phyloP scores from a whole-genome alignment of 1,139 yeast genomes.

The Citeromyces hawaiiensis region DNA sequence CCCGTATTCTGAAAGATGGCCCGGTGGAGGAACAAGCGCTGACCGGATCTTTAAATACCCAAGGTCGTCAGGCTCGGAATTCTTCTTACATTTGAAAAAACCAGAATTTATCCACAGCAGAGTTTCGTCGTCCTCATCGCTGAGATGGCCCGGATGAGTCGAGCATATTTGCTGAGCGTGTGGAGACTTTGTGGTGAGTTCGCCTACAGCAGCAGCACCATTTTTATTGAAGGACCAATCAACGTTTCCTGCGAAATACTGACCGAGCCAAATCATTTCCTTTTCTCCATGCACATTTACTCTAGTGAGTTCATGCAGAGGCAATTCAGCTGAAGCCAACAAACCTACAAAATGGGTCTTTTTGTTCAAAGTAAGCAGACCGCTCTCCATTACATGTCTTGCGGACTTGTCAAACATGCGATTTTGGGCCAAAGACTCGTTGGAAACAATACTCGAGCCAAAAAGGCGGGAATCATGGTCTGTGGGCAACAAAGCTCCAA shows the following conservation, averaged over 20 bases:
- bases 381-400: constrained; percentile 37
- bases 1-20: neutral
- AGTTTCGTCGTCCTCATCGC: constrained; percentile 14
- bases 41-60: neutral
- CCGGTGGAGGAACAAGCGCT: neutral
- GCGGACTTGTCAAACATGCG: constrained; percentile 28
- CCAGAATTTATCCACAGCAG: constrained; percentile 45
- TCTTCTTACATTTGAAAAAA: constrained; percentile 32
- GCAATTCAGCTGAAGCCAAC: constrained; percentile 26
- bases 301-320: constrained; percentile 9
- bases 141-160: constrained; percentile 27
- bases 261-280: constrained; percentile 42
- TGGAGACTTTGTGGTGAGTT: constrained; percentile 8
- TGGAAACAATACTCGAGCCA: constrained; percentile 19
- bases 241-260: constrained; percentile 35
- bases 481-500: constrained; percentile 18
- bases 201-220: constrained; percentile 35
- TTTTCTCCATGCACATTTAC: constrained; percentile 37
- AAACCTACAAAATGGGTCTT: constrained; percentile 23
- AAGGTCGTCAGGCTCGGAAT: neutral
- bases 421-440: constrained; percentile 21
- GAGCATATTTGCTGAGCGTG: constrained; percentile 24
- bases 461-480: constrained; percentile 18
- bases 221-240: constrained; percentile 21
- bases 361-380: constrained; percentile 26